Percentiles rank a stretch among this genome's conserved stretches.
These are phyloP conservation scores for Populus simonii DNA, from an alignment of 345 rosid species.

Conservation along the genomic window DNA sequence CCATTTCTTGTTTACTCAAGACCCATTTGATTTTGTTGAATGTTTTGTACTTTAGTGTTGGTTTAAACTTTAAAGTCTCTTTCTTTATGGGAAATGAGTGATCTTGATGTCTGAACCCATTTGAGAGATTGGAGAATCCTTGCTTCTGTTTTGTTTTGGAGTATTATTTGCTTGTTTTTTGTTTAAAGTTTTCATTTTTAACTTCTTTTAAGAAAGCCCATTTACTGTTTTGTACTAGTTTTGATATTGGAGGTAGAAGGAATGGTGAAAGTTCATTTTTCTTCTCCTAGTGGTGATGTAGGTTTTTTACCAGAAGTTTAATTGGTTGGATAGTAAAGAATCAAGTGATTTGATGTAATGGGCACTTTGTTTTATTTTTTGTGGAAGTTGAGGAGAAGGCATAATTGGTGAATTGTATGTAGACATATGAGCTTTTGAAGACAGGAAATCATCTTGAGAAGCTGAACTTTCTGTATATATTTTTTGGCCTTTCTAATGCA, in stretches of 20 bases:
- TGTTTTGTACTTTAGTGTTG: not conserved
- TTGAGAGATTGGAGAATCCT: constrained; percentile 7
- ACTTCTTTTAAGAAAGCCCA: not conserved
- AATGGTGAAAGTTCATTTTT: not conserved
- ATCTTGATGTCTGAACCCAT: constrained; percentile 2
- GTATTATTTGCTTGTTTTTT: not conserved
- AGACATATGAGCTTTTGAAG: not conserved
- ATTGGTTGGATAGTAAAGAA: not conserved
- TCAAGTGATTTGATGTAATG: not conserved
- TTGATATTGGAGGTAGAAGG: not conserved
- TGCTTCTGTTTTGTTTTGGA: not conserved
- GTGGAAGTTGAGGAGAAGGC: not conserved
- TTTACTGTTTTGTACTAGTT: not conserved
- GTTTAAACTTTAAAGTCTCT: not conserved
- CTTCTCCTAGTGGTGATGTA: not conserved
- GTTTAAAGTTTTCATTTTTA: not conserved
- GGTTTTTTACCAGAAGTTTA: not conserved
- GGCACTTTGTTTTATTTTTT: not conserved
- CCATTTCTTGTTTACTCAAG: not conserved
- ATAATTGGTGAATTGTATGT: not conserved
- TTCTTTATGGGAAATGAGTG: constrained; percentile 2
- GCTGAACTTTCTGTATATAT: not conserved
- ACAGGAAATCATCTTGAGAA: not conserved
- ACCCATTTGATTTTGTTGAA: no score
- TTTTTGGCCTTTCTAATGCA: not conserved